These are phyloP conservation scores for Fusarium tanahbumbuense DNA, from an alignment of 2,329 filamentous ascomycete species.

Conservation along the genomic window DNA sequence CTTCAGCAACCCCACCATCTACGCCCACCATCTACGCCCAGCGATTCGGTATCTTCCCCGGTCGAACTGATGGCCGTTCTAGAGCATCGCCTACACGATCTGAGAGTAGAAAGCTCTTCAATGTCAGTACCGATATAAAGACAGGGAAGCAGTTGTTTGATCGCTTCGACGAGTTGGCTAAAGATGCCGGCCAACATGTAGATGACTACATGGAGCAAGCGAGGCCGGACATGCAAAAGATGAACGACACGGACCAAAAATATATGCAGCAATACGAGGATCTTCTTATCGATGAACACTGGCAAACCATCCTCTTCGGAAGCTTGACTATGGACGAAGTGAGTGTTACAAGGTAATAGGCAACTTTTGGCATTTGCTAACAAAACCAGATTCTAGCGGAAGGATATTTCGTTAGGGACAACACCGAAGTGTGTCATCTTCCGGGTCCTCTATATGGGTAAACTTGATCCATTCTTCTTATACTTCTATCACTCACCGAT, in stretches of 20 bases:
- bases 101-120: slow-evolving; percentile 29
- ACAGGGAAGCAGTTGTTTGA: slow-evolving; percentile 42
- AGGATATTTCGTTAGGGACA: slow-evolving; percentile 40
- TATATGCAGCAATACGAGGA: slow-evolving; percentile 42
- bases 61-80: slow-evolving; percentile 47
- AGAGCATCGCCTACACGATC: slow-evolving; percentile 47
- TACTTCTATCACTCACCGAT: background rate
- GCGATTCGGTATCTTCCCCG: slow-evolving; percentile 48
- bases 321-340: slow-evolving; percentile 50
- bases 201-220: slow-evolving; percentile 38
- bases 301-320: slow-evolving; percentile 47
- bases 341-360: background rate
- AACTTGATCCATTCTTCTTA: background rate
- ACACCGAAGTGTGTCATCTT: slow-evolving; percentile 24
- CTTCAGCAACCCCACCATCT: slow-evolving; percentile 41
- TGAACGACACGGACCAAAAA: slow-evolving; percentile 27
- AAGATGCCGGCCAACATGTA: slow-evolving; percentile 12
- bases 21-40: slow-evolving; percentile 45
- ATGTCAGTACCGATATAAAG: background rate
- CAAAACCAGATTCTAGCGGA: slow-evolving; percentile 40
- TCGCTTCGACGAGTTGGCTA: slow-evolving; percentile 31
- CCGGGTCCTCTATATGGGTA: slow-evolving; percentile 43
- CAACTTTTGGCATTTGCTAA: background rate
- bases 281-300: slow-evolving; percentile 47
- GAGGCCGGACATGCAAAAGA: slow-evolving; percentile 13